Base-by-base conservation (phyloP, 352 stramenopile species). In the Phytophthora quininea region DNA sequence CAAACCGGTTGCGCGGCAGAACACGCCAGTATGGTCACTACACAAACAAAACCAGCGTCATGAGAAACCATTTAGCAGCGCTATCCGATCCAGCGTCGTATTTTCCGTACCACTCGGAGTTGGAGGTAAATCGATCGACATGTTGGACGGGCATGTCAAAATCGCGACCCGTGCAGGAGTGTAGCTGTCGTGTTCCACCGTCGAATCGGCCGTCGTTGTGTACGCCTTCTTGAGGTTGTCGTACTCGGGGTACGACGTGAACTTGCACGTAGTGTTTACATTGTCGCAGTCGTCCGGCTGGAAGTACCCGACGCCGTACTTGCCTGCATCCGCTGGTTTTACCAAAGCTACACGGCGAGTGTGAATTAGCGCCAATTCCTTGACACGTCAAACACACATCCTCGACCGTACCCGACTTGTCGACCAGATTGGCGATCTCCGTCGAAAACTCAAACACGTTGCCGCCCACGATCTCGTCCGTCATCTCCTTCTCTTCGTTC, bases 401-500 rank as follows among this genome's bases (percentile, higher is more conserved):
- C 19, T 24, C 19, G 19, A 24, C 19, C 35, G 0, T 40, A 40
- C 35, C 35, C 10, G 35, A 40, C 35, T 40, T 40, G 35, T 72
- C 73, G 37, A 74, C 67, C 42, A 86, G 73, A 61, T 94, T 92
- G 31, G 73, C 74, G 40, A 91, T 79, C 59, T 94, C 86, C 1
- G 84, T 91, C 3, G 77, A 83, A 42, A 92, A 94, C 74, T 94
- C 86, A 32, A 92, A 94, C 1, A 91, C 86, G 49, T 91, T 92
- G 57, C 86, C 86, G 19, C 86, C 86, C 24, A 92, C 79, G 49
- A 92, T 87, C 32, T 89, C 73, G 15, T 75, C 74, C 8, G 77
- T 90, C 86, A 94, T 92, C 30, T 87, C 82, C 5, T 67, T 19
- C 51, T 92, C 86, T 32, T 89, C 80, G 66, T 94, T 94, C 84